A percentile compares a stretch with the other conserved stretches of the same genome.
Evolutionary conservation across 139 green algal species (phyloP).

Genomic region (Chlorella sorokiniana): DNA sequence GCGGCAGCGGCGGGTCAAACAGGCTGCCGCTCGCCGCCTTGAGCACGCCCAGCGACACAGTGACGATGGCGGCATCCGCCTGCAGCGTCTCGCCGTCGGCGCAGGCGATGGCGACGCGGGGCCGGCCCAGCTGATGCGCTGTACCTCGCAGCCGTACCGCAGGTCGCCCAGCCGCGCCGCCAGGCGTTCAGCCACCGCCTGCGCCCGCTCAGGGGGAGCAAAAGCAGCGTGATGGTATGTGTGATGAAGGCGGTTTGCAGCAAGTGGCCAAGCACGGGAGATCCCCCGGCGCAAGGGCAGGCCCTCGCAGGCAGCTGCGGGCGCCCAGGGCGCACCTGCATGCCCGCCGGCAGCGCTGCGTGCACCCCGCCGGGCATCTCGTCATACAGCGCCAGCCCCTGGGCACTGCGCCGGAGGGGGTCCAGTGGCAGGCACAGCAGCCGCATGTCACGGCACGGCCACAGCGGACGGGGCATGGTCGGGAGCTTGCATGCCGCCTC

Average conservation of each 20-base stretch:
- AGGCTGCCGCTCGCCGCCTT: conserved; percentile 28
- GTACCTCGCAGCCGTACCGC: conserved; percentile 16
- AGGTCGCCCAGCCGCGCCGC: conserved; percentile 36
- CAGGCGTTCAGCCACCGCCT: conserved; percentile 44
- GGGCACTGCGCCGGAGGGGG: not conserved
- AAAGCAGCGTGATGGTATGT: not conserved
- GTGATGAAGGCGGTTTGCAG: not conserved
- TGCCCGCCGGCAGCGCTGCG: conserved; percentile 11
- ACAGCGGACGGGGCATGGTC: not conserved
- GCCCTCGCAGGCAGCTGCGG: not conserved
- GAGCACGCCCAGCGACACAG: conserved; percentile 49
- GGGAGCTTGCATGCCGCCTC: not conserved
- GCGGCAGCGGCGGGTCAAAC: conserved; percentile 42
- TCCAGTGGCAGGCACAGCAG: not conserved
- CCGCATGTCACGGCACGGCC: not conserved
- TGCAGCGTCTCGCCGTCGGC: conserved; percentile 3
- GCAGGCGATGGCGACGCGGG: conserved; percentile 22
- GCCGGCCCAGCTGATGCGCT: conserved; percentile 26
- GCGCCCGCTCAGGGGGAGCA: too few species aligned
- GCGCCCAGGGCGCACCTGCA: conserved; percentile 13
- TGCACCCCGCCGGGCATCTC: conserved; percentile 12
- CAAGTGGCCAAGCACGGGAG: not conserved
- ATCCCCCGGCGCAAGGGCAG: too few species aligned
- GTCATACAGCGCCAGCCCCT: conserved; percentile 19
- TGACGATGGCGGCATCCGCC: conserved; percentile 45